Conservation (phyloP, 768 basidiomycete genomes). For the Thelephora ganbajun region DNA sequence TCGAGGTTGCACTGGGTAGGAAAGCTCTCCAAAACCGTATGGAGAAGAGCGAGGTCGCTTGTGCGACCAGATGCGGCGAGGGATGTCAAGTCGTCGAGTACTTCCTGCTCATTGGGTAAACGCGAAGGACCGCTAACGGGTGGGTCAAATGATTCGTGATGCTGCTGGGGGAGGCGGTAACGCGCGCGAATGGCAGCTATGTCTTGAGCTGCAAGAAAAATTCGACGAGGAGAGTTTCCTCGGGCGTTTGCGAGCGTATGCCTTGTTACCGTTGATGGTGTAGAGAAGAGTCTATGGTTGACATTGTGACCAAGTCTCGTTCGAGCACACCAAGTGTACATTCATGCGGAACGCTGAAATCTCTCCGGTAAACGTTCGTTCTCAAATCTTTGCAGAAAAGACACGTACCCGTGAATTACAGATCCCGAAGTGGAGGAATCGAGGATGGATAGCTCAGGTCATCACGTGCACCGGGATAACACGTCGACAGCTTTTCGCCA, state of each 20-base stretch:
- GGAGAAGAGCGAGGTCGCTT: constrained; percentile 39
- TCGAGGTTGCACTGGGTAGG: constrained; percentile 29
- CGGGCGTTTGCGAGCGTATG: neutral
- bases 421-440: neutral
- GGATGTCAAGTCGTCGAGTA: constrained; percentile 26
- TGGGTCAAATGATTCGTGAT: neutral
- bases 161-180: neutral
- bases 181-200: neutral
- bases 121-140: constrained; percentile 9
- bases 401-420: neutral
- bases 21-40: constrained; percentile 37
- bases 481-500: constrained; percentile 15
- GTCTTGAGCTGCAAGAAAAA: neutral
- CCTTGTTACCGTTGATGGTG: neutral
- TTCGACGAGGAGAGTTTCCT: constrained; percentile 1
- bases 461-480: constrained; percentile 1
- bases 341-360: constrained; percentile 35
- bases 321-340: constrained; percentile 16
- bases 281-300: neutral
- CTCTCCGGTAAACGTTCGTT: neutral
- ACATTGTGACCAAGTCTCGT: neutral
- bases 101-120: constrained; percentile 11
- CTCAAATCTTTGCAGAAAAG: neutral
- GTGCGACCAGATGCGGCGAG: constrained; percentile 39
- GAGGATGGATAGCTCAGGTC: neutral